phyloP scores from a whole-genome alignment of 1,284 basidiomycete genomes.

The Cryptococcus sp. region DNA sequence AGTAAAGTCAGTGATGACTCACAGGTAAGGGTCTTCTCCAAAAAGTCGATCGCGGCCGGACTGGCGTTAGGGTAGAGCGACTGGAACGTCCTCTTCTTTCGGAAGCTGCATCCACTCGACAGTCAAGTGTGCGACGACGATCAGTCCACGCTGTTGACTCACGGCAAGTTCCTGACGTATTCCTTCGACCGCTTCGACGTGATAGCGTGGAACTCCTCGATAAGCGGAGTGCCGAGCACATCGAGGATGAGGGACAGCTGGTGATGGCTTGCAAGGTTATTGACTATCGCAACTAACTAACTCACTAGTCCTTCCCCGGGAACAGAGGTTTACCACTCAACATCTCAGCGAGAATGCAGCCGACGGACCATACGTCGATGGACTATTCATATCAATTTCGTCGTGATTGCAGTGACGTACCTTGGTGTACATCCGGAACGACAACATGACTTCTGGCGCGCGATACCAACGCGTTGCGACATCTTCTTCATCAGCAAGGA shows the following conservation, averaged over 20 bases:
- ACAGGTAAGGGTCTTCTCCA: constrained; percentile 82
- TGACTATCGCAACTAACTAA: neutral
- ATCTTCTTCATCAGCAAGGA: constrained; percentile 57
- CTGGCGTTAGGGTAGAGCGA: constrained; percentile 84
- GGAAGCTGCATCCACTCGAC: constrained; percentile 58
- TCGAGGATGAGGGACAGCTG: constrained; percentile 88
- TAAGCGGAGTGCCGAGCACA: constrained; percentile 85
- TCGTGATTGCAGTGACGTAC: constrained; percentile 52
- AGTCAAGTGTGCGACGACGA: neutral
- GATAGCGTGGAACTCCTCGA: constrained; percentile 90
- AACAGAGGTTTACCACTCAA: constrained; percentile 89
- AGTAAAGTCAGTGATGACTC: constrained; percentile 5
- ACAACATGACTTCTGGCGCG: constrained; percentile 94
- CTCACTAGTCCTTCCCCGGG: constrained; percentile 85
- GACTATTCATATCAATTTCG: constrained; percentile 57
- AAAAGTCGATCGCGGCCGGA: constrained; percentile 82
- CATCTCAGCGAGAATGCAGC: constrained; percentile 97
- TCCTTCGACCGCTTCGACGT: constrained; percentile 81
- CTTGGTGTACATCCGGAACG: constrained; percentile 94
- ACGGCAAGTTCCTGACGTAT: constrained; percentile 81
- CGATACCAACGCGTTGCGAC: constrained; percentile 89
- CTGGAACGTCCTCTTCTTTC: constrained; percentile 75
- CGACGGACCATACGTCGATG: constrained; percentile 93
- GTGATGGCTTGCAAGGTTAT: constrained; percentile 63
- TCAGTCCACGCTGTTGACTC: constrained; percentile 8